Evolutionary conservation across 805 yeast genomes (phyloP), one percentile per base, ranked within the genome.

Genomic region (Peterozyma xylosa): DNA sequence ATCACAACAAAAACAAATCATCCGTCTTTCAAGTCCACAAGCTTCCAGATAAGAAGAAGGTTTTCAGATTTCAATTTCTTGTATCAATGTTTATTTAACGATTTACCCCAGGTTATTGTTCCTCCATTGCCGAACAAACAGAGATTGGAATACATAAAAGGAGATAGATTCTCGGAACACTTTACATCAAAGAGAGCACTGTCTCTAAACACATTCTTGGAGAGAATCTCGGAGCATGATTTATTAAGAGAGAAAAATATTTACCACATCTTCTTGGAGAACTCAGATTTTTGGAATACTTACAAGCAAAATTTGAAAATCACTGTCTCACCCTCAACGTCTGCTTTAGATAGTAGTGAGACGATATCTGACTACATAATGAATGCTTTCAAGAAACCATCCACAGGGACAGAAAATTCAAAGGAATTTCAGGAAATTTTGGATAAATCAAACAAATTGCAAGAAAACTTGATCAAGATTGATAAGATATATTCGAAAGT

Each of bases 71-170:
- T 91, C 60, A 75, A 83, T 46, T 78, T 82, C 51, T 70, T 91
- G 17, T 86, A 82, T 61, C 85, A 82, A 48, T 80, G 87, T 45
- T 67, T 91, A 43, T 60, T 71, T 41, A 82, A 78, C 51, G 96
- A 90, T 57, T 85, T 70, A 58, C 96, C 97, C 0, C 85, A 93
- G 3, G 72, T 86, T 47, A 77, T 93, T 11, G 78, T 91, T 0
- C 99, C 99, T 1, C 97, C 98, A 11, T 70, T 91, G 43, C 99
- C 99, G 0, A 95, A 91, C 49, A 90, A 89, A 61, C 86, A 86
- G 66, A 77, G 95, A 48, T 70, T 91, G 53, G 96, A 91, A 59
- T 91, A 93, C 62, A 73, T 91, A 42, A 89, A 95, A 34, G 98
- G 99, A 10, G 97, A 91, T 54, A 71, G 98, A 34, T 91, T 91